Conservation (phyloP, 176 grass and related monocot genomes). For the Zea mays region Zm-B73-REFERENCE-NAM-5.0 NC_050098.1:187821501-187822000, state of each 20-base stretch:
- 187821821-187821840: constrained; percentile 21
- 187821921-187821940: constrained; percentile 94
- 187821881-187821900: constrained; percentile 96
- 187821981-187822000: constrained; percentile 22
- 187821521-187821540: neutral
- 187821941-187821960: constrained; percentile 96
- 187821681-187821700: constrained; percentile 81
- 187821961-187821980: constrained; percentile 68
- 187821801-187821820: constrained; percentile 33
- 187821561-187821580: constrained; percentile 5
- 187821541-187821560: constrained; percentile 27
- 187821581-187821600: constrained; percentile 35
- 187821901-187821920: constrained; percentile 88
- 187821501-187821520: constrained; percentile 20
- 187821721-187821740: constrained; percentile 87
- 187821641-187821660: constrained; percentile 98
- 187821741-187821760: constrained; percentile 53
- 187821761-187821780: constrained; percentile 17
- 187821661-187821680: constrained; percentile 82
- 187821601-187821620: constrained; percentile 65
- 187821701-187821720: constrained; percentile 92
- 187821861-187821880: constrained; percentile 93
- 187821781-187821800: constrained; percentile 36
- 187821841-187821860: constrained; percentile 85
- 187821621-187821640: constrained; percentile 97